Conservation (phyloP, 352 stramenopile species). For the Globisporangium lucens region DNA sequence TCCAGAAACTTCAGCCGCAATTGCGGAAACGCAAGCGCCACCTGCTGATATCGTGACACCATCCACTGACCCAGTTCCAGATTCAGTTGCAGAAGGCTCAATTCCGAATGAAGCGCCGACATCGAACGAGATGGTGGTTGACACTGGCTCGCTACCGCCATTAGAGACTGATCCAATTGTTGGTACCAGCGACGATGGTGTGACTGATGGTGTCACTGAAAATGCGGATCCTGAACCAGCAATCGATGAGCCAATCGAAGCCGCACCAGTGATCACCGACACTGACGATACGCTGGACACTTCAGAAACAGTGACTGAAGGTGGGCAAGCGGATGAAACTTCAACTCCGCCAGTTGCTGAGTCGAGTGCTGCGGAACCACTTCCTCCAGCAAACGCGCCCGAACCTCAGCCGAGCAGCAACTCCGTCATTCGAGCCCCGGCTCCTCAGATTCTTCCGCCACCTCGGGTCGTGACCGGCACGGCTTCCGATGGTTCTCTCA, state of each 20-base stretch:
- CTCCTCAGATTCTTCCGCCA: neutral
- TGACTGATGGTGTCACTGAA: neutral
- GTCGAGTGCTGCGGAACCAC: neutral
- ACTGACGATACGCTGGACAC: neutral
- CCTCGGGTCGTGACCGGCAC: conserved; percentile 3
- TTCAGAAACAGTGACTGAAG: neutral
- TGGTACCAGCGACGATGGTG: neutral
- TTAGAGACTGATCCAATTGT: neutral
- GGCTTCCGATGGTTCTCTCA: conserved; percentile 4
- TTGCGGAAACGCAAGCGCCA: neutral
- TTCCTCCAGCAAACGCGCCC: neutral
- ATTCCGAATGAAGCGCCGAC: neutral
- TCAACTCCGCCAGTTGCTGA: neutral
- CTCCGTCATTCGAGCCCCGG: neutral
- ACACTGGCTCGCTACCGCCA: neutral
- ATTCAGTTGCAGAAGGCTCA: neutral
- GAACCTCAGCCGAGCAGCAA: neutral
- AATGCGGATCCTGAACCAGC: neutral
- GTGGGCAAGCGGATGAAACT: neutral
- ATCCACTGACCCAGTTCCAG: neutral
- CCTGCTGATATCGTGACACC: neutral
- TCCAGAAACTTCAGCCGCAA: neutral
- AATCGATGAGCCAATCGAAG: neutral
- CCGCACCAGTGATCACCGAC: neutral
- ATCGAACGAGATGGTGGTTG: neutral